Conservation (phyloP, 371 early-diverging fungal species). For the Mucor indicus region DNA sequence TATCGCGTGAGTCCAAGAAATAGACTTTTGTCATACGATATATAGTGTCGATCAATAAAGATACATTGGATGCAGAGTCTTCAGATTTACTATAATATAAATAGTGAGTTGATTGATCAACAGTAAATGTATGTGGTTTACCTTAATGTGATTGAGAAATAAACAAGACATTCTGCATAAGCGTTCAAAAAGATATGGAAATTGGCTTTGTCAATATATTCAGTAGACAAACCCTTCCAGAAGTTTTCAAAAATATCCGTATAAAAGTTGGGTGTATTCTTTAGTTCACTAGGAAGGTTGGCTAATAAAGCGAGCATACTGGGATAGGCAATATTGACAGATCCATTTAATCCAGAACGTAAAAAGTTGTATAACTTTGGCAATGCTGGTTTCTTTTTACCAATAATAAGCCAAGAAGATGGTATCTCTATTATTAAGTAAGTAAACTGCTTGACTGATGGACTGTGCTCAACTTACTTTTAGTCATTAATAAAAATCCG, state of each 20-base stretch:
- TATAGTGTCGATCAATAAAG: slow-evolving; percentile 17
- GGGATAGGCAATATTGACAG: slow-evolving; percentile 61
- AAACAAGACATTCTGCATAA: slow-evolving; percentile 59
- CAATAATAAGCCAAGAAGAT: slow-evolving; percentile 60
- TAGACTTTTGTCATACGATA: slow-evolving; percentile 14
- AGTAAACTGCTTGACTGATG: background rate
- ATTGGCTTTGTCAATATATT: slow-evolving; percentile 51
- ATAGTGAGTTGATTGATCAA: background rate
- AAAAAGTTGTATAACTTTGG: slow-evolving; percentile 65
- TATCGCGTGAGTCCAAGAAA: slow-evolving; percentile 18
- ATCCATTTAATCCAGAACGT: slow-evolving; percentile 64
- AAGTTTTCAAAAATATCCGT: slow-evolving; percentile 62
- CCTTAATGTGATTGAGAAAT: slow-evolving; percentile 50
- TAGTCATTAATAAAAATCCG: slow-evolving; percentile 57
- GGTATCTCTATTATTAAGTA: slow-evolving; percentile 47
- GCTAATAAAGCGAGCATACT: slow-evolving; percentile 68
- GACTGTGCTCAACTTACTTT: slow-evolving; percentile 41
- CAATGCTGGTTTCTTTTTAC: slow-evolving; percentile 63
- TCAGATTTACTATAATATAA: slow-evolving; percentile 14
- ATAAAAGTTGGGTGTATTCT: slow-evolving; percentile 45
- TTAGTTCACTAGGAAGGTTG: slow-evolving; percentile 52
- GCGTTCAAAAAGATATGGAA: slow-evolving; percentile 56
- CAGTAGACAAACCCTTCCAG: slow-evolving; percentile 63
- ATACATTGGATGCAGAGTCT: background rate
- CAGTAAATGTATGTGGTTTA: slow-evolving; percentile 9